Base-by-base conservation (phyloP, 192 early-diverging fungal species). In the Coemansia sp. region DNA sequence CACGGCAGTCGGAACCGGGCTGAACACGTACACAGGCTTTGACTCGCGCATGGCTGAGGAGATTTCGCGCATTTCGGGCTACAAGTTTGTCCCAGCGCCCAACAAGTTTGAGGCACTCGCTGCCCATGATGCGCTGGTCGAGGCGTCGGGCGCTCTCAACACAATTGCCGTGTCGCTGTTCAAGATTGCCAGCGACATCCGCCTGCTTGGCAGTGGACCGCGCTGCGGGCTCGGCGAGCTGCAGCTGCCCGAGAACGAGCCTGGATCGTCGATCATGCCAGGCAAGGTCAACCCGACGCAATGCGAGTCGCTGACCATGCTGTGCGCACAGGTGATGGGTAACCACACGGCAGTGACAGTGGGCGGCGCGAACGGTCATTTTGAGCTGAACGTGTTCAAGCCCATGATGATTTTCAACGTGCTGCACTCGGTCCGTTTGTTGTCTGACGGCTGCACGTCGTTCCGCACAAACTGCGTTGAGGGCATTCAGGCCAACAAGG, bases 101-200 rank as follows among this genome's bases (percentile, higher is more conserved):
- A 99, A 99, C 87, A 99, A 99, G 87, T 99, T 99, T 63, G 97
- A 99, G 81, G 95, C 97, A 15, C 89, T 99, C 56, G 97, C 96
- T 28, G 91, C 95, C 36, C 97, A 99, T 75, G 97, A 99, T 77
- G 93, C 97, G 57, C 87, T 98, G 68, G 96, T 99, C 48, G 95
- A 98, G 84, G 92, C 93, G 17, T 88, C 87, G 57, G 97, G 97
- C 38, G 90, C 93, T 9, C 84, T 99, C 56, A 99, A 99, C 86
- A 92, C 91, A 38, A 67, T 97, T 63, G 96, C 96, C 28, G 90
- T 90, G 48, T 96, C 94, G 18, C 85, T 99, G 67, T 95, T 94
- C 88, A 99, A 99, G 88, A 97, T 99, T 72, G 96, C 95, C 73
- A 97, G 96, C 81, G 97, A 99, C 74, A 97, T 99, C 62, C 92